Evolutionary conservation across 495 filamentous ascomycete species (phyloP), one percentile per base, ranked within the genome.

Genomic region (Clohesyomyces aquaticus): DNA sequence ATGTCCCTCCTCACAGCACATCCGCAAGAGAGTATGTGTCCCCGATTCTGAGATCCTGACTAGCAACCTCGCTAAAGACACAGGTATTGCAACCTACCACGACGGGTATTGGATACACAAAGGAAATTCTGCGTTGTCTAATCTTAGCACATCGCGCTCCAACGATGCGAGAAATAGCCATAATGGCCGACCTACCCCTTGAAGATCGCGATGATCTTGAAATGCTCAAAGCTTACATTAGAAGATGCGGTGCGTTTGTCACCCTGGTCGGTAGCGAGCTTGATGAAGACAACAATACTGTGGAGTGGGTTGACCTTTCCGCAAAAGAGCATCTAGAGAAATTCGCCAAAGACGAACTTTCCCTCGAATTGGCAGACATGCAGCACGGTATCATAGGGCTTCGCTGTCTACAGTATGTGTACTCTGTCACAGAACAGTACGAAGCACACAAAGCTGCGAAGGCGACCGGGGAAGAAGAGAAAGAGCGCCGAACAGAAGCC

Each of bases 351-450:
- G 43, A 65, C 16, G 45, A 51, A 3, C 53, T 65, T 4, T n/a
- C 26, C 6, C 28, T 58, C 22, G 61, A 59, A 8, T 32, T 53
- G 29, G 43, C 18, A 27, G 16, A 58, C 16, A 50, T 65, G 61
- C 61, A 65, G 28, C 42, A 65, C 22, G 61, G 61, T 2, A 65
- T 65, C 45, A 65, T 65, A n/a, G 61, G 32, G n/a, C 35, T 65
- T 6, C 53, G 61, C 19, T 65, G 61, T 22, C 54, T 65, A 8
- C 29, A 59, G 6, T 59, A 65, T 35, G 25, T 65, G 1, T 59
- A 53, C 43, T 6, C 14, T 16, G n/a, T 59, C 22, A 65, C 54
- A 8, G 60, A 63, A 10, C 41, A 29, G 18, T 42, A 42, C 22
- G 42, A 25, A 19, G 47, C 10, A 8, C 19, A 14, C 2, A 18